Conservation (phyloP, 257 asterid genomes). For the Solanum ossicruentum region DNA sequence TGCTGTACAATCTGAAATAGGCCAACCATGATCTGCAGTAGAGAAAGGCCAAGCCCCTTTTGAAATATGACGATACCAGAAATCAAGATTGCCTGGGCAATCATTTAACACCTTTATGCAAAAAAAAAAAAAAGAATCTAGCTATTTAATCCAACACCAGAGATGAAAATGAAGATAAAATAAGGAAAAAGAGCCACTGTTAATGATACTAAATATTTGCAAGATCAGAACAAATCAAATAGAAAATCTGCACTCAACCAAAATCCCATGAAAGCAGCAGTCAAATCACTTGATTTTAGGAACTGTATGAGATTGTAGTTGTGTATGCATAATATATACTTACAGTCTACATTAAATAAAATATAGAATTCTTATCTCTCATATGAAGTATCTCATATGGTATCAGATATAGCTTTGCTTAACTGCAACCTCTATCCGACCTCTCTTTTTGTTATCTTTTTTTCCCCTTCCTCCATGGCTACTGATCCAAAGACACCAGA, state of each 20-base stretch:
- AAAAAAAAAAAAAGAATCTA: background rate
- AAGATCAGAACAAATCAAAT: background rate
- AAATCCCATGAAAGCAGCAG: background rate
- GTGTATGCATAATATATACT: background rate
- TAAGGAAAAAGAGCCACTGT: background rate
- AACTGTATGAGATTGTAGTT: background rate
- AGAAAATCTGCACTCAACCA: background rate
- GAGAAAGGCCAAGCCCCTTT: constrained; percentile 99
- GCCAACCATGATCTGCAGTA: constrained; percentile 96
- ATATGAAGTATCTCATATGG: background rate
- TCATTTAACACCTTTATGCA: constrained; percentile 61
- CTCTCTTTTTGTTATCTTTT: background rate
- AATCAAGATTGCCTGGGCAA: constrained; percentile 67
- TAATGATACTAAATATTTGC: background rate
- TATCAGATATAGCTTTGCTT: too few species aligned
- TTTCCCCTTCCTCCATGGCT: background rate
- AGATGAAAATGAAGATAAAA: background rate
- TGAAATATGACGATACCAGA: constrained; percentile 92
- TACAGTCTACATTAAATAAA: too few species aligned
- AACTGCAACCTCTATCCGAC: background rate
- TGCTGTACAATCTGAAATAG: constrained; percentile 94
- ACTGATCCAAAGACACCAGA: background rate
- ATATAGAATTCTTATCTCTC: background rate
- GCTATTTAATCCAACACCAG: background rate
- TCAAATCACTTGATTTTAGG: background rate